Evolutionary conservation across 371 early-diverging fungal genomes (phyloP).

Genomic region (Mucor indicus): DNA sequence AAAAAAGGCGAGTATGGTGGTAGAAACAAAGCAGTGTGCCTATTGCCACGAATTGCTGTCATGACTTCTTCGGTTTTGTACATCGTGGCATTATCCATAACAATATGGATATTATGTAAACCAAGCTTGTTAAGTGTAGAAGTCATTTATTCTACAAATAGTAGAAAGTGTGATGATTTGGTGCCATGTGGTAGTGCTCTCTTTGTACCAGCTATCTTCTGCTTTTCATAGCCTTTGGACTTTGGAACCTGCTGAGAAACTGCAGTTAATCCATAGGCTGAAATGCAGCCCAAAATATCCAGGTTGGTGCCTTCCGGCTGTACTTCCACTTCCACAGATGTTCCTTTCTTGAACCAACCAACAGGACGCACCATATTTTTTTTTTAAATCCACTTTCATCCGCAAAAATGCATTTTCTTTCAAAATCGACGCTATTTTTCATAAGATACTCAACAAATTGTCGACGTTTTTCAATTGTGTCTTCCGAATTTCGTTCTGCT

Average conservation of each 20-base stretch:
- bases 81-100: constrained; percentile 16
- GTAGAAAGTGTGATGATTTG: constrained; percentile 14
- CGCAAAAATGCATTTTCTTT: constrained; percentile 13
- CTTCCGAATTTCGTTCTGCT: constrained; percentile 15
- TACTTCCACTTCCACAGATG: constrained; percentile 13
- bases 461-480: constrained; percentile 13
- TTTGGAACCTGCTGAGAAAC: constrained; percentile 12
- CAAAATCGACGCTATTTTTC: constrained; percentile 1
- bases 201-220: constrained; percentile 12
- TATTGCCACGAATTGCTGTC: constrained; percentile 7
- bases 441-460: constrained; percentile 14
- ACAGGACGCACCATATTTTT: constrained; percentile 4
- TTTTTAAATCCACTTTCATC: constrained; percentile 6
- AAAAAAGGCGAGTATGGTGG: constrained; percentile 10
- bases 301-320: constrained; percentile 6
- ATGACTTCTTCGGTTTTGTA: constrained; percentile 12
- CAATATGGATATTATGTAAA: constrained; percentile 14
- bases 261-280: constrained; percentile 8
- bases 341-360: constrained; percentile 8
- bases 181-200: constrained; percentile 10
- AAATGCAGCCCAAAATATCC: constrained; percentile 9
- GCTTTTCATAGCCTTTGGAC: constrained; percentile 4
- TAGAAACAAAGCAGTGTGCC: constrained; percentile 13
- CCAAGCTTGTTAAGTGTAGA: constrained; percentile 10
- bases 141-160: constrained; percentile 15